These are phyloP conservation scores for Calonectria montana DNA, from an alignment of 2,329 filamentous ascomycete species.

Conservation along the genomic window DNA sequence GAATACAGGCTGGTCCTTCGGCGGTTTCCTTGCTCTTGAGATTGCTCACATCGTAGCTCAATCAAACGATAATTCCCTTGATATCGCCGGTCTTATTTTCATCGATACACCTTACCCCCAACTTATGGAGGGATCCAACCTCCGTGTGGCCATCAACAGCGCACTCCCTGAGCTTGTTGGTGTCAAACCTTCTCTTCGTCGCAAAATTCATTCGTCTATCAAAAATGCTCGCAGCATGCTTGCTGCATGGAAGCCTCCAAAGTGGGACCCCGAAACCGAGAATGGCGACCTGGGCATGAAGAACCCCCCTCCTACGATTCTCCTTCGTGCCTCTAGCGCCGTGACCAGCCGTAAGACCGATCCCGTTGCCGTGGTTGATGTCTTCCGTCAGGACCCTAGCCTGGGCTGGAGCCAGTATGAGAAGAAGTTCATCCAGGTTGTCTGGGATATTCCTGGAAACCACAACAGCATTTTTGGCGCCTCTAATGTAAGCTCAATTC, in stretches of 20 bases:
- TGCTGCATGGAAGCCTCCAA: slow-evolving; percentile 14
- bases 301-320: slow-evolving; percentile 15
- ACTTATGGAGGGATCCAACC: slow-evolving; percentile 13
- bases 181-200: slow-evolving; percentile 14
- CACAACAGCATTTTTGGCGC: slow-evolving; percentile 20
- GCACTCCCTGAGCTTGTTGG: slow-evolving; percentile 13
- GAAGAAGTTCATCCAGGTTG: slow-evolving; percentile 15
- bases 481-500: not conserved
- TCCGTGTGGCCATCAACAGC: slow-evolving; percentile 16
- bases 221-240: slow-evolving; percentile 21
- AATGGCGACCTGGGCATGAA: not conserved
- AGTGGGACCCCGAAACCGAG: slow-evolving; percentile 15
- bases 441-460: slow-evolving; percentile 20
- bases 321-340: slow-evolving; percentile 13
- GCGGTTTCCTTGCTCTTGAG: slow-evolving; percentile 11
- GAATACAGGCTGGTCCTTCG: slow-evolving; percentile 15
- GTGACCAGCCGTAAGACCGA: slow-evolving; percentile 8
- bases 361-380: slow-evolving; percentile 12
- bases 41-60: slow-evolving; percentile 12
- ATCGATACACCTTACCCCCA: slow-evolving; percentile 17
- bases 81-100: slow-evolving; percentile 16
- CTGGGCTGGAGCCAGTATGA: slow-evolving; percentile 19
- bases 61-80: slow-evolving; percentile 8
- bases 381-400: slow-evolving; percentile 14
- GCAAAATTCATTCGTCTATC: slow-evolving; percentile 19